Conservation (phyloP, 164 flowering plant species). For the Berberis thunbergii region DNA sequence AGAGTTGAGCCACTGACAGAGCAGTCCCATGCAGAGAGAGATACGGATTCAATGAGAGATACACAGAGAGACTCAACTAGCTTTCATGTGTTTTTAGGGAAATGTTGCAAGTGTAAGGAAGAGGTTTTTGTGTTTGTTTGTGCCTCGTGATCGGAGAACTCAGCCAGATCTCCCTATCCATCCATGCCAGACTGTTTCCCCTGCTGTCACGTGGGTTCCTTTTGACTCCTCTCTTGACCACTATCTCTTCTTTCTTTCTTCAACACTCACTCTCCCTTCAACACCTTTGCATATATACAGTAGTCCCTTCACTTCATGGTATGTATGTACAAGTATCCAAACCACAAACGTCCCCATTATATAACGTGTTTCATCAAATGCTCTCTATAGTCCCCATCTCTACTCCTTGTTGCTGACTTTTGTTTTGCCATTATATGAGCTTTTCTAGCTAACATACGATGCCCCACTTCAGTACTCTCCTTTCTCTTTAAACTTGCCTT, state of each 20-base stretch:
- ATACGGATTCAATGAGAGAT: too few relatives aligned
- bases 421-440: constrained; percentile 6
- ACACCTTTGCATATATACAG: background rate
- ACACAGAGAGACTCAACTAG: too few relatives aligned
- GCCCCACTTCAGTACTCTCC: background rate
- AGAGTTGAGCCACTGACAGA: too few relatives aligned
- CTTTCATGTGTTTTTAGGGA: too few relatives aligned
- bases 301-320: too few relatives aligned
- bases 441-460: constrained; percentile 1
- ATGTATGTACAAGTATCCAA: too few relatives aligned
- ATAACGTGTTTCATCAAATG: background rate
- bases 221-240: constrained; percentile 1
- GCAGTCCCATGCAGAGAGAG: too few relatives aligned
- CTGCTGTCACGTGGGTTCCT: constrained; percentile 8
- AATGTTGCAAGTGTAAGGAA: too few relatives aligned
- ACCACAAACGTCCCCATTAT: background rate
- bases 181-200: constrained; percentile 9
- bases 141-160: constrained; percentile 11
- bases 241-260: background rate
- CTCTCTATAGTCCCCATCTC: background rate
- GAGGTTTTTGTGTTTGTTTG: too few relatives aligned
- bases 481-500: background rate
- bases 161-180: background rate
- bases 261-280: background rate
- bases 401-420: constrained; percentile 6